phyloP scores from a whole-genome alignment of 257 asterid species.

The Solanum sitiens region DNA sequence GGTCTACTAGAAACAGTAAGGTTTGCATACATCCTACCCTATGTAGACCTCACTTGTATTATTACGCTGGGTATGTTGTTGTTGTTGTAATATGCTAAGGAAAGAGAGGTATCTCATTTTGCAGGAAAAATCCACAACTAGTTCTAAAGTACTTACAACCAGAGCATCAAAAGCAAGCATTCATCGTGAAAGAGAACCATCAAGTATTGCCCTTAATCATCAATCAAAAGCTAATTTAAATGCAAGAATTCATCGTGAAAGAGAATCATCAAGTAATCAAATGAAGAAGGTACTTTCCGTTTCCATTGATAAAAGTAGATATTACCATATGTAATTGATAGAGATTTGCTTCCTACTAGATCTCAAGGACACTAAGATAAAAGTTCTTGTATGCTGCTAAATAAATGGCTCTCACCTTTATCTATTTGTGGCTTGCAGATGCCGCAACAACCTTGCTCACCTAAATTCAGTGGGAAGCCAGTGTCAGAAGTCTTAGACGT shows the following conservation, averaged over 20 bases:
- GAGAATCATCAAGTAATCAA: conserved; percentile 12
- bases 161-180: conserved; percentile 13
- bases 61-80: background rate
- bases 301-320: background rate
- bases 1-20: background rate
- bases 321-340: background rate
- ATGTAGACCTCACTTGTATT: background rate
- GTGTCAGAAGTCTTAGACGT: conserved; percentile 26
- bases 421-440: conserved; percentile 17
- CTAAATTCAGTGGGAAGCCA: conserved; percentile 23
- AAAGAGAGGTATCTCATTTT: background rate
- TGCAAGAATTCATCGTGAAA: conserved; percentile 12
- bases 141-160: conserved; percentile 11
- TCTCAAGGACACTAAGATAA: background rate
- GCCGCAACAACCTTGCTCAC: conserved; percentile 15
- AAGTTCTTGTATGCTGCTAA: background rate
- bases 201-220: conserved; percentile 1
- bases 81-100: background rate
- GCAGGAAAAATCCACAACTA: conserved; percentile 39
- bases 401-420: background rate
- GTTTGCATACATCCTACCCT: background rate
- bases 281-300: conserved; percentile 33
- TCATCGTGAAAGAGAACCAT: conserved; percentile 5
- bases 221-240: conserved; percentile 1
- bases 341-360: background rate